Conservation (phyloP, 1,284 basidiomycete genomes). For the Trichosporon inkin region DNA sequence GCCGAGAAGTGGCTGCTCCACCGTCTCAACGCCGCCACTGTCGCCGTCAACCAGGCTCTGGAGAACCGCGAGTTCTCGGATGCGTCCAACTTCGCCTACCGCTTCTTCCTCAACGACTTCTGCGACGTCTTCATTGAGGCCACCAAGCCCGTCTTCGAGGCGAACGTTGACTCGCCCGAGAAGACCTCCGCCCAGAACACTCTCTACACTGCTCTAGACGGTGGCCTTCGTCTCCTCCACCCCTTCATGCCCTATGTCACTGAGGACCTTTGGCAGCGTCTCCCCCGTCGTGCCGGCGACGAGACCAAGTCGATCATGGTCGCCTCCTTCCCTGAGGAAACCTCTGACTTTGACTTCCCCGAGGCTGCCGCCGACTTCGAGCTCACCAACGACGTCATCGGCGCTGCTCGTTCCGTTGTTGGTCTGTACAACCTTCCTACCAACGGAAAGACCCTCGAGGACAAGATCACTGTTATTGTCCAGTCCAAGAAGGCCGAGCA, state of each 20-base stretch:
- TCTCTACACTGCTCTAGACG: conserved; percentile 88
- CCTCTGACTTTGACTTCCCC: conserved; percentile 59
- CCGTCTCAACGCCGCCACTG: conserved; percentile 79
- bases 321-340: conserved; percentile 68
- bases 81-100: conserved; percentile 78
- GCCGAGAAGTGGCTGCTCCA: conserved; percentile 96
- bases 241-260: conserved; percentile 99
- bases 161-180: conserved; percentile 60
- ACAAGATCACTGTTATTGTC: conserved; percentile 64
- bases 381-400: conserved; percentile 74
- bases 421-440: conserved; percentile 87
- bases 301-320: conserved; percentile 83
- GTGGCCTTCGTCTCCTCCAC: conserved; percentile 83
- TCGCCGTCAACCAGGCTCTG: conserved; percentile 71
- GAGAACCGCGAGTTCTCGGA: conserved; percentile 85
- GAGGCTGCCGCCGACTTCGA: conserved; percentile 82
- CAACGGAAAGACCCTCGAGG: conserved; percentile 57
- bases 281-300: conserved; percentile 80
- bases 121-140: conserved; percentile 99
- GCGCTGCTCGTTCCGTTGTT: conserved; percentile 76
- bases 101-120: conserved; percentile 97
- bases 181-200: conserved; percentile 89
- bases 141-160: conserved; percentile 94
- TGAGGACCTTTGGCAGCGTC: conserved; percentile 96
- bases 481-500: conserved; percentile 65